Evolutionary conservation across 108 stramenopile genomes (phyloP).

Genomic region (Nannochloropsis gaditana): DNA sequence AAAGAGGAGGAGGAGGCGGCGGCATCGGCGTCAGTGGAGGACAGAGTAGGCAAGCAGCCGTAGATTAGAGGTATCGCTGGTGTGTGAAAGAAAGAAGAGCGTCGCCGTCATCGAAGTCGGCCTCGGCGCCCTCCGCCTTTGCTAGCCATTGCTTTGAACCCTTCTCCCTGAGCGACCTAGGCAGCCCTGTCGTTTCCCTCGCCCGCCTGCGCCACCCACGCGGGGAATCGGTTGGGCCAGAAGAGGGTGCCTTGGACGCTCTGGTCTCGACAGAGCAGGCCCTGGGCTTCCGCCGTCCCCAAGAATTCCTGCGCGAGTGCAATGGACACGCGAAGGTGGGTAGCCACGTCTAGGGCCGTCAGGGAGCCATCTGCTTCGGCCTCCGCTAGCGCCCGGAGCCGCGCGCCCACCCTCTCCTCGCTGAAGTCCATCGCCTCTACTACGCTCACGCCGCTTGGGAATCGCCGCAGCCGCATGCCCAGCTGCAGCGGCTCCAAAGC

Average conservation of each 20-base stretch:
- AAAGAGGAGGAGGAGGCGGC: not conserved
- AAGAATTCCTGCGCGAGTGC: constrained; percentile 40
- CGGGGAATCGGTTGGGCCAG: constrained; percentile 33
- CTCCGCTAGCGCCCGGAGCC: constrained; percentile 28
- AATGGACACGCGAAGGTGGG: constrained; percentile 35
- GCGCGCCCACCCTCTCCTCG: constrained; percentile 32
- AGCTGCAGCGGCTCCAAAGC: constrained; percentile 63
- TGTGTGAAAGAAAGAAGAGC: too few species aligned
- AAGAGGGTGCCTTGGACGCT: constrained; percentile 38
- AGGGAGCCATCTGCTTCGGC: constrained; percentile 24
- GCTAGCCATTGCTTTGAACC: too few species aligned
- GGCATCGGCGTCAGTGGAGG: not conserved
- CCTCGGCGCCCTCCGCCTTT: too few species aligned
- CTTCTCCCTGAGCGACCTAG: too few species aligned
- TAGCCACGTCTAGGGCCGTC: constrained; percentile 37
- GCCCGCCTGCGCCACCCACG: too few species aligned
- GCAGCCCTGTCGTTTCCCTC: too few species aligned
- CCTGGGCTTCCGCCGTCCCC: constrained; percentile 32
- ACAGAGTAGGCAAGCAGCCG: not conserved
- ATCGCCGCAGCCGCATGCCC: constrained; percentile 69
- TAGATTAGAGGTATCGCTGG: too few species aligned
- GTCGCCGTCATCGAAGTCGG: too few species aligned
- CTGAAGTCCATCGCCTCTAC: constrained; percentile 62
- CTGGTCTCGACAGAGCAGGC: constrained; percentile 40
- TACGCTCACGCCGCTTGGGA: constrained; percentile 74